Percentiles rank a stretch among this genome's conserved stretches.
Evolutionary conservation across 495 filamentous ascomycete genomes (phyloP).

Genomic region (Neurospora sp.): DNA sequence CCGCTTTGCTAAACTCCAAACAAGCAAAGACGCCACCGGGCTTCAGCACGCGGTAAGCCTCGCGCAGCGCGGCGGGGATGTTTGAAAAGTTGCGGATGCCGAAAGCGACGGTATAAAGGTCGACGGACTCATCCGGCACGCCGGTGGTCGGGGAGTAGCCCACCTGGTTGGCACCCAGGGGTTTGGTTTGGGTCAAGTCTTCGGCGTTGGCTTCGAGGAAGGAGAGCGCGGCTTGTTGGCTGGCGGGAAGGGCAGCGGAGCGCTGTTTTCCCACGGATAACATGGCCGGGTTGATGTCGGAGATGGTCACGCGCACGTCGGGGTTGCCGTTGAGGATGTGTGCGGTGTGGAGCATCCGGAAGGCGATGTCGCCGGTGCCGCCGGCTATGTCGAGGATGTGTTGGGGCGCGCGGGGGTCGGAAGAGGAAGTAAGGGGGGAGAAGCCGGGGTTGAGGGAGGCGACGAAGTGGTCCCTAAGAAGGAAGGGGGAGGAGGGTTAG

Average conservation of each 20-base stretch:
- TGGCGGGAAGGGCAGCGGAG: constrained; percentile 35
- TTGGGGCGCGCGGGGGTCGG: constrained; percentile 30
- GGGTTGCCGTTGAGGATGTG: constrained; percentile 72
- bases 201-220: constrained; percentile 94
- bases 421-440: constrained; percentile 33
- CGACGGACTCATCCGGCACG: constrained; percentile 55
- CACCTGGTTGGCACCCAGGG: constrained; percentile 1
- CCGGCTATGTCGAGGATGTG: constrained; percentile 95
- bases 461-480: constrained; percentile 74
- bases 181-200: constrained; percentile 34
- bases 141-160: constrained; percentile 12
- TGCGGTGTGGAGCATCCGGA: constrained; percentile 87
- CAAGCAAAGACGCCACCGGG: constrained; percentile 95
- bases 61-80: constrained; percentile 65
- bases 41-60: constrained; percentile 81
- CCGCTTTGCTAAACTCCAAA: constrained; percentile 86
- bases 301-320: constrained; percentile 70
- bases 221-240: constrained; percentile 41
- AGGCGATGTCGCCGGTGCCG: constrained; percentile 95
- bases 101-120: constrained; percentile 96
- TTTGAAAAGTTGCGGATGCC: constrained; percentile 94
- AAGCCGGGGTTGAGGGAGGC: constrained; percentile 81
- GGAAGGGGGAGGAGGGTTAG: not conserved
- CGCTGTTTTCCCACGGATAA: constrained; percentile 77
- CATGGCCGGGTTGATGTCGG: constrained; percentile 95